A percentile compares a stretch with the other conserved stretches of the same genome.
phyloP scores from a whole-genome alignment of 768 basidiomycete genomes.

The Russula lepida region DNA sequence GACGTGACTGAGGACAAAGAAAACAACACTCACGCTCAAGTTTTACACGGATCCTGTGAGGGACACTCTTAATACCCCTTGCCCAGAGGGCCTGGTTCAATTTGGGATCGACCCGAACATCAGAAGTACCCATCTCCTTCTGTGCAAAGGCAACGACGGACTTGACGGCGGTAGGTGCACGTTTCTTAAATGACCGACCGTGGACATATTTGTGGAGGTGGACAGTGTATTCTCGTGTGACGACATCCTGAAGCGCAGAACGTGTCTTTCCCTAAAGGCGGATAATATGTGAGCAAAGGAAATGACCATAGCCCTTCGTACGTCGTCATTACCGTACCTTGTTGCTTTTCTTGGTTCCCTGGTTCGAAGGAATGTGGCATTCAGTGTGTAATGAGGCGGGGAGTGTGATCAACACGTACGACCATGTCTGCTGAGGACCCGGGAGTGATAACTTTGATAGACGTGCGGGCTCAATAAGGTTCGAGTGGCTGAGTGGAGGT shows the following conservation, averaged over 20 bases:
- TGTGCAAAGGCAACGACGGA: slow-evolving; percentile 86
- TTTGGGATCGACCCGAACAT: slow-evolving; percentile 90
- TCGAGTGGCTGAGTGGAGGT: slow-evolving; percentile 40
- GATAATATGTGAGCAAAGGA: not conserved
- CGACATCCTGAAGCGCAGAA: slow-evolving; percentile 96
- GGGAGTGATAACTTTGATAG: slow-evolving; percentile 19
- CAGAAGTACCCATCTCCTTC: slow-evolving; percentile 91
- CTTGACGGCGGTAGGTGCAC: slow-evolving; percentile 95
- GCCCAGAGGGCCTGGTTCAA: slow-evolving; percentile 96
- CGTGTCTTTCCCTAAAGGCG: slow-evolving; percentile 62
- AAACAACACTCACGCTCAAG: slow-evolving; percentile 68
- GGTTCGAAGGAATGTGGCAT: not conserved
- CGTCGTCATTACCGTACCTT: slow-evolving; percentile 8
- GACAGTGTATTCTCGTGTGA: slow-evolving; percentile 97
- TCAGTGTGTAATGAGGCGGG: not conserved
- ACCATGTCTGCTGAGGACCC: slow-evolving; percentile 37
- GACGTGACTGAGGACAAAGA: not conserved
- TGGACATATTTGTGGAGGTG: slow-evolving; percentile 94
- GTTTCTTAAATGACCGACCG: slow-evolving; percentile 93
- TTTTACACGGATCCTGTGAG: slow-evolving; percentile 85
- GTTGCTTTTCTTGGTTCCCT: slow-evolving; percentile 17
- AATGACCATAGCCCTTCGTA: not conserved
- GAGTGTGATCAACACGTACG: slow-evolving; percentile 35
- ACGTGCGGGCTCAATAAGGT: slow-evolving; percentile 37
- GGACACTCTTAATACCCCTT: slow-evolving; percentile 88